Conservation (phyloP, 306 rosid species). For the Erythrophleum fordii region DNA sequence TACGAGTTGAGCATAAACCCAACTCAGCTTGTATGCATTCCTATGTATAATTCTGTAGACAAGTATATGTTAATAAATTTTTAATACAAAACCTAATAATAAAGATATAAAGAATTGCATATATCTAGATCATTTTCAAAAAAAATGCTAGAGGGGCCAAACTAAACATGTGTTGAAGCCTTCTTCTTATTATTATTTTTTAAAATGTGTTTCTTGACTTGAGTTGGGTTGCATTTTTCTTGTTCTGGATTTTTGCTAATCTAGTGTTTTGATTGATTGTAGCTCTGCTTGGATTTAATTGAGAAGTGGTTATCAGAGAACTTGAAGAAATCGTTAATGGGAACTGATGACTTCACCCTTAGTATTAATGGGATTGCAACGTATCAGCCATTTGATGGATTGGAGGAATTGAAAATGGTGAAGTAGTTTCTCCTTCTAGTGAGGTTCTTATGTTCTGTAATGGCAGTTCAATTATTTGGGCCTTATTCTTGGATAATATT, state of each 20-base stretch:
- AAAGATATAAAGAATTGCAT: no score
- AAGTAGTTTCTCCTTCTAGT: conserved; percentile 10
- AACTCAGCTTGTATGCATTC: no score
- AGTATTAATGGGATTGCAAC: conserved; percentile 68
- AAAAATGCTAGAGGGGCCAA: no score
- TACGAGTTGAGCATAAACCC: no score
- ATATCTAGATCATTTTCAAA: no score
- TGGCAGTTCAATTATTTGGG: not conserved
- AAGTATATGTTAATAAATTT: no score
- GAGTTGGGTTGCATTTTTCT: not conserved
- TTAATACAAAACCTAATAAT: no score
- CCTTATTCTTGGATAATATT: not conserved
- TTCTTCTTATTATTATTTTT: not conserved
- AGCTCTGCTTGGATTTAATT: conserved; percentile 89
- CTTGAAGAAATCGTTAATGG: conserved; percentile 50
- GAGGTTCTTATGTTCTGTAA: not conserved
- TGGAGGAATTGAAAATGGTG: conserved; percentile 74
- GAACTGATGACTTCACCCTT: conserved; percentile 49
- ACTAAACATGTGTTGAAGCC: not conserved
- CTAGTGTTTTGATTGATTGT: conserved; percentile 15
- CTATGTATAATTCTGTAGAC: no score
- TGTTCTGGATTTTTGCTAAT: not conserved
- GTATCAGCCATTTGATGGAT: conserved; percentile 79
- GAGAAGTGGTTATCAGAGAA: conserved; percentile 78
- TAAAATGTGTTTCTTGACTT: not conserved